Evolutionary conservation across 768 basidiomycete species (phyloP).

Genomic region (Mycena capillaripes): DNA sequence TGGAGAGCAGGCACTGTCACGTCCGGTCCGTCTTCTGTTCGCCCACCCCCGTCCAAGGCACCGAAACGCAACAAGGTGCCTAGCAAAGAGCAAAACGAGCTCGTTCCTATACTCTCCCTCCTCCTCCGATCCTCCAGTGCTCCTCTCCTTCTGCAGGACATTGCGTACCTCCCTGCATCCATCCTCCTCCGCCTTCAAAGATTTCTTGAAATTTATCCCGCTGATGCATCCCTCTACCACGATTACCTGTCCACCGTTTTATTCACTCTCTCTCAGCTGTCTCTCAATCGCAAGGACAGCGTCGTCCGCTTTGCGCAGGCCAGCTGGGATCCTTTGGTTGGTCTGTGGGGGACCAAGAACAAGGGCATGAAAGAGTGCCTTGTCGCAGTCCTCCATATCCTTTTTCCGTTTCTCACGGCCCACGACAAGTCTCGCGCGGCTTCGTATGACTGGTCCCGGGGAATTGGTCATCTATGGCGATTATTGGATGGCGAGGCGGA

Average conservation of each 20-base stretch:
- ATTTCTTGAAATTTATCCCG: constrained; percentile 76
- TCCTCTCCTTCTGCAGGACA: constrained; percentile 65
- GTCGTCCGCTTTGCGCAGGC: constrained; percentile 72
- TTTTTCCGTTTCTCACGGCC: constrained; percentile 80
- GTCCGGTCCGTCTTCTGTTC: not conserved
- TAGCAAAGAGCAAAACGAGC: constrained; percentile 74
- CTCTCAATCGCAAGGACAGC: constrained; percentile 77
- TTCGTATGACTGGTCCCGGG: constrained; percentile 58
- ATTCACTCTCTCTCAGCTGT: constrained; percentile 78
- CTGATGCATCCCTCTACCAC: constrained; percentile 84
- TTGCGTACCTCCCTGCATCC: constrained; percentile 57
- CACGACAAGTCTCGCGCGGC: constrained; percentile 43
- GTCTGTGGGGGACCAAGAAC: constrained; percentile 86
- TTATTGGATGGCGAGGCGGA: constrained; percentile 74
- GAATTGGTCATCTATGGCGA: constrained; percentile 66
- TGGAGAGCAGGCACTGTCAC: constrained; percentile 34
- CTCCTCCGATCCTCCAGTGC: constrained; percentile 71
- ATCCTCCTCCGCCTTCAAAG: constrained; percentile 72
- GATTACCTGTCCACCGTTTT: constrained; percentile 81
- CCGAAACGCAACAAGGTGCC: constrained; percentile 27
- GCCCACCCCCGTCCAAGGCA: not conserved
- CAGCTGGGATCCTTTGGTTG: constrained; percentile 75
- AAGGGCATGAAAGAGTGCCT: constrained; percentile 84
- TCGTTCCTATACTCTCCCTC: constrained; percentile 72
- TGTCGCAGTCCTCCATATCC: constrained; percentile 75